phyloP scores from a whole-genome alignment of 352 stramenopile species.

The Globisporangium okanoganense region DNA sequence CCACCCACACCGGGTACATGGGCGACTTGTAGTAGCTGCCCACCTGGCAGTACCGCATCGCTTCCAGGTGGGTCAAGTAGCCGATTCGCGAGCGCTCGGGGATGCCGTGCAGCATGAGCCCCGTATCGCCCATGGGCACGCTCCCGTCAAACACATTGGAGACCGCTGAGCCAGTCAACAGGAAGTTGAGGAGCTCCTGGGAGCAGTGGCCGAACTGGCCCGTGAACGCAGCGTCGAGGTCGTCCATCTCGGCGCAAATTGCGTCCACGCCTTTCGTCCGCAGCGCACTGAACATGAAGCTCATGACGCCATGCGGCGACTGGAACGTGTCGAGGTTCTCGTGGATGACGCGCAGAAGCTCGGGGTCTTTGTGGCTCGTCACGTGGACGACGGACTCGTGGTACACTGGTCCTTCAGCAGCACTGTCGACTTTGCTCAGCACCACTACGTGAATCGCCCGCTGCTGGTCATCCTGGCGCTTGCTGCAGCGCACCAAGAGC shows the following conservation, averaged over 20 bases:
- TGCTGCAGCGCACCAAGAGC: slow-evolving; percentile 26
- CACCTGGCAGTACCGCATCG: slow-evolving; percentile 88
- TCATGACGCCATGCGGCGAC: slow-evolving; percentile 52
- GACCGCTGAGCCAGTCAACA: slow-evolving; percentile 70
- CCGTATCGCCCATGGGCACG: slow-evolving; percentile 73
- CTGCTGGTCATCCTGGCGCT: not conserved
- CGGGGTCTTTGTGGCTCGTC: slow-evolving; percentile 3
- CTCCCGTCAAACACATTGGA: slow-evolving; percentile 85
- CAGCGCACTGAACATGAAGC: slow-evolving; percentile 68
- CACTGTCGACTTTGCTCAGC: slow-evolving; percentile 1
- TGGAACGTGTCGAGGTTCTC: slow-evolving; percentile 24
- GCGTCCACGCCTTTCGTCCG: slow-evolving; percentile 40
- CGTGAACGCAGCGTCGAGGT: slow-evolving; percentile 49
- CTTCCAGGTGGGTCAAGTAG: slow-evolving; percentile 90
- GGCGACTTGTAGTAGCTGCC: slow-evolving; percentile 90
- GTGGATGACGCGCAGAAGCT: slow-evolving; percentile 10
- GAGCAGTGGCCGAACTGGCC: slow-evolving; percentile 76
- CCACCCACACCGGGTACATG: slow-evolving; percentile 85
- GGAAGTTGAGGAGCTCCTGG: slow-evolving; percentile 85
- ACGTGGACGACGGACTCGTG: slow-evolving; percentile 9
- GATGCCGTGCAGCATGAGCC: slow-evolving; percentile 68
- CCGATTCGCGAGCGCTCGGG: slow-evolving; percentile 49
- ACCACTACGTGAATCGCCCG: slow-evolving; percentile 23
- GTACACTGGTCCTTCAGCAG: slow-evolving; percentile 11
- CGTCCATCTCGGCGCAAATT: slow-evolving; percentile 77